Percentiles rank a stretch among this genome's conserved stretches.
These are phyloP conservation scores for Ramalina peruviana DNA, from an alignment of 495 filamentous ascomycete species.

Conservation along the genomic window DNA sequence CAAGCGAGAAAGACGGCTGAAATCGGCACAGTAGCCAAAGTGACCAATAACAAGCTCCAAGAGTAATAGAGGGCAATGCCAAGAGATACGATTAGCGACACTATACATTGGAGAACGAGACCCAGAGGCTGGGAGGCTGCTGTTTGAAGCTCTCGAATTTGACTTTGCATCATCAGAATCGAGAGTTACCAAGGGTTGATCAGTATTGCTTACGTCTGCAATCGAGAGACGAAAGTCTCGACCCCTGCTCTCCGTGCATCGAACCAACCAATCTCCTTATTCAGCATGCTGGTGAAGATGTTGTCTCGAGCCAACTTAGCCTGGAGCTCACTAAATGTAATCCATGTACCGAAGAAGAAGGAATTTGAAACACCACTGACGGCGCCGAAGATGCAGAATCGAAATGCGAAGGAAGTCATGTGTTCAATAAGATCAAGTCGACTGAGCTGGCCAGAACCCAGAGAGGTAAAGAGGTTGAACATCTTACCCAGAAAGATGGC, in stretches of 20 bases:
- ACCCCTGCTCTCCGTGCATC: slow-evolving; percentile 60
- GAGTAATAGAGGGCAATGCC: slow-evolving; percentile 61
- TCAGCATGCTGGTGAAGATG: slow-evolving; percentile 53
- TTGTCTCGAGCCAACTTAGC: slow-evolving; percentile 46
- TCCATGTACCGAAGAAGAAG: slow-evolving; percentile 51
- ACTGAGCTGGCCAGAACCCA: slow-evolving; percentile 40
- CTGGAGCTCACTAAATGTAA: slow-evolving; percentile 69
- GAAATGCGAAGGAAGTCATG: slow-evolving; percentile 42
- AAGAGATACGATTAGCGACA: slow-evolving; percentile 48
- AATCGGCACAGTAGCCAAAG: slow-evolving; percentile 60
- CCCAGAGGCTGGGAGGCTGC: slow-evolving; percentile 70
- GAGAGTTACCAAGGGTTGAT: not conserved
- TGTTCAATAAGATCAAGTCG: slow-evolving; percentile 36
- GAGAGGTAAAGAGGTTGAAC: slow-evolving; percentile 57
- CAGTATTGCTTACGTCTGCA: slow-evolving; percentile 53
- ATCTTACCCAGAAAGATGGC: slow-evolving; percentile 62
- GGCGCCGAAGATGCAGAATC: slow-evolving; percentile 45
- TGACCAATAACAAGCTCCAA: slow-evolving; percentile 77
- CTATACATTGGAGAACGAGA: slow-evolving; percentile 44
- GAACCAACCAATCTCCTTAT: slow-evolving; percentile 72
- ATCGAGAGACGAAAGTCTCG: slow-evolving; percentile 49
- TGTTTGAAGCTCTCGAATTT: slow-evolving; percentile 69
- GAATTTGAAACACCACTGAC: slow-evolving; percentile 51
- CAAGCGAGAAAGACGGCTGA: slow-evolving; percentile 43
- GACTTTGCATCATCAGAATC: slow-evolving; percentile 32